Base-by-base conservation (phyloP, 192 early-diverging fungal genomes). In the Phlyctochytrium arcticum region DNA sequence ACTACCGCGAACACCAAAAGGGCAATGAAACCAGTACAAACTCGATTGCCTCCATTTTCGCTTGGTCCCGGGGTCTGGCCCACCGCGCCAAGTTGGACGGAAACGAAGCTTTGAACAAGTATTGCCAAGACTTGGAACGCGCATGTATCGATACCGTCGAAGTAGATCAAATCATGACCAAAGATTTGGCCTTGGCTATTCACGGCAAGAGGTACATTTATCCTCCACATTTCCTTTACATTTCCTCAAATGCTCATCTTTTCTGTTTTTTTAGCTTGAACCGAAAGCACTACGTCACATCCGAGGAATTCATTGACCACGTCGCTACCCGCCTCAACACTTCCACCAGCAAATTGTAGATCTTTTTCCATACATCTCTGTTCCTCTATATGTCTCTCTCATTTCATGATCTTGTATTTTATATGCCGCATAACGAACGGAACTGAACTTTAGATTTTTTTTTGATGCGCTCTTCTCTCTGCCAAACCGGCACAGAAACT, bases 11-110 rank as follows among this genome's bases (percentile, higher is more conserved):
- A 74, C 92, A 98, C 83, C 96, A 98, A 75, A 89, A 92, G 78
- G 96, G 96, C 62, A 85, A 88, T 32, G 84, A 90, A 67, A 98
- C 96, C 3, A 66, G 88, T 30, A 98, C 96, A 70, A 98, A 98
- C 87, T 92, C 96, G 0, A 90, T 98, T 53, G 96, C 96, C 24
- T 91, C 88, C 31, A 97, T 98, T 75, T 98, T 93, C 72, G 96
- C 96, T 39, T 78, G 72, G 73, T 78, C 93, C 37, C 90, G 94
- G 42, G 96, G 96, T 53, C 81, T 98, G 36, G 89, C 84, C 31
- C 95, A 97, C 75, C 91, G 96, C 49, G 93, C 94, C 65, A 92
- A 92, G 85, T 79, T 98, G 24, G 96, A 98, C 68, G 76, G 85
- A 39, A 91, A 92, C 71, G 71, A 74, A 8, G 86, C 87, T 34